Conservation (phyloP, 2,329 filamentous ascomycete species). For the Mollisia scopiformis region DNA sequence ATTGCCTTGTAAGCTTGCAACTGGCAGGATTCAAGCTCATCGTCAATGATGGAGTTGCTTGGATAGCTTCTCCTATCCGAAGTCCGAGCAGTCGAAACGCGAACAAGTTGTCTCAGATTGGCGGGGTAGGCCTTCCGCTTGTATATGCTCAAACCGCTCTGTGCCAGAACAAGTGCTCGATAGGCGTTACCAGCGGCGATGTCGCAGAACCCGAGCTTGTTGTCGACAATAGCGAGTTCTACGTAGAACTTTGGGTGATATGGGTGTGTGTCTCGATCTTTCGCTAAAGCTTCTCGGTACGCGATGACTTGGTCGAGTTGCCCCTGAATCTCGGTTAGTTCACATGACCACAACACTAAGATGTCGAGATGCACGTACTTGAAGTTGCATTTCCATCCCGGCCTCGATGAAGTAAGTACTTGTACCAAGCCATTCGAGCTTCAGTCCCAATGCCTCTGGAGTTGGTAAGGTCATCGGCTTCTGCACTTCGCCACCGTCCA, state of each 20-base stretch:
- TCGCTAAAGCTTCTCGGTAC: conserved; percentile 6
- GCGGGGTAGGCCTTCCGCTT: background rate
- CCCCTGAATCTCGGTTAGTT: conserved; percentile 13
- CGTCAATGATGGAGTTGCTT: conserved; percentile 8
- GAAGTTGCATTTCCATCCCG: background rate
- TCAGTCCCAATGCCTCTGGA: background rate
- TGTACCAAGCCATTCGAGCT: background rate
- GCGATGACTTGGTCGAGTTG: conserved; percentile 15
- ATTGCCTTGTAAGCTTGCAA: conserved; percentile 21
- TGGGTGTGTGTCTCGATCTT: background rate
- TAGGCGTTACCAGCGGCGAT: conserved; percentile 23
- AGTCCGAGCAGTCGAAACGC: background rate
- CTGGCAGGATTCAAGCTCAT: conserved; percentile 20
- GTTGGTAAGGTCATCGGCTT: background rate
- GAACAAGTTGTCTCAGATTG: conserved; percentile 10
- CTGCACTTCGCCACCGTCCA: background rate
- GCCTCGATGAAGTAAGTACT: background rate
- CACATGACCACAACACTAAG: background rate
- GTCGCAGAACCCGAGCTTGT: conserved; percentile 30
- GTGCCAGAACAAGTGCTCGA: conserved; percentile 25
- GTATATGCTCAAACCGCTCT: conserved; percentile 18
- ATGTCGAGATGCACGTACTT: background rate
- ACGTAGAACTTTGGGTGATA: conserved; percentile 27
- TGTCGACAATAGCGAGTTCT: conserved; percentile 16
- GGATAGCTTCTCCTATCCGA: background rate